These are phyloP conservation scores for Aspergillus diversus DNA, from an alignment of 495 filamentous ascomycete genomes.

Conservation along the genomic window DNA sequence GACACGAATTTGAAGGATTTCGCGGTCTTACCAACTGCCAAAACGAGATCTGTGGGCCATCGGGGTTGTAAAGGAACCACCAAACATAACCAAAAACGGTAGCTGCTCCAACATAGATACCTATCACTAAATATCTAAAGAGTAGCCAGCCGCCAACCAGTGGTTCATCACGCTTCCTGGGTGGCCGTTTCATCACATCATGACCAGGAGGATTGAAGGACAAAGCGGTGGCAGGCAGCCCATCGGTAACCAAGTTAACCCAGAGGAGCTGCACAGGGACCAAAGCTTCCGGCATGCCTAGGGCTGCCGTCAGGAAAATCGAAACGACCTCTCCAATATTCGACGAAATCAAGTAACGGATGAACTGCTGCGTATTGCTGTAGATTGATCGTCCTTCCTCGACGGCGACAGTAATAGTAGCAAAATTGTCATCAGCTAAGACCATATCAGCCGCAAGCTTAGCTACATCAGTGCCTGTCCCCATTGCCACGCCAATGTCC, in stretches of 20 bases:
- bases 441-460: slow-evolving; percentile 99
- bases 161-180: slow-evolving; percentile 87
- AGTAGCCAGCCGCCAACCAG: slow-evolving; percentile 95
- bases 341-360: slow-evolving; percentile 97
- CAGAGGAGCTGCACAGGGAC: slow-evolving; percentile 97
- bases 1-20: background rate
- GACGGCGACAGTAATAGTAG: slow-evolving; percentile 93
- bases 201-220: slow-evolving; percentile 98
- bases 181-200: slow-evolving; percentile 93
- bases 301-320: slow-evolving; percentile 95
- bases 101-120: slow-evolving; percentile 89
- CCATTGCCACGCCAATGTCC: slow-evolving; percentile 99
- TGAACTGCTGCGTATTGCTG: slow-evolving; percentile 99
- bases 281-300: slow-evolving; percentile 97
- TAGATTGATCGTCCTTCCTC: slow-evolving; percentile 98
- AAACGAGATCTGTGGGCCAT: slow-evolving; percentile 91
- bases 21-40: slow-evolving; percentile 70
- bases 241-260: slow-evolving; percentile 99
- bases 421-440: slow-evolving; percentile 97
- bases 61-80: slow-evolving; percentile 98
- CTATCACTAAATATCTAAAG: slow-evolving; percentile 96
- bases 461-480: slow-evolving; percentile 95
- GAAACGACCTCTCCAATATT: slow-evolving; percentile 99
- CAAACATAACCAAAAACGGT: slow-evolving; percentile 98
- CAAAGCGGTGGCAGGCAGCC: slow-evolving; percentile 92